Conservation (phyloP, 805 yeast genomes). For the Yamadazyma scolyti region DNA sequence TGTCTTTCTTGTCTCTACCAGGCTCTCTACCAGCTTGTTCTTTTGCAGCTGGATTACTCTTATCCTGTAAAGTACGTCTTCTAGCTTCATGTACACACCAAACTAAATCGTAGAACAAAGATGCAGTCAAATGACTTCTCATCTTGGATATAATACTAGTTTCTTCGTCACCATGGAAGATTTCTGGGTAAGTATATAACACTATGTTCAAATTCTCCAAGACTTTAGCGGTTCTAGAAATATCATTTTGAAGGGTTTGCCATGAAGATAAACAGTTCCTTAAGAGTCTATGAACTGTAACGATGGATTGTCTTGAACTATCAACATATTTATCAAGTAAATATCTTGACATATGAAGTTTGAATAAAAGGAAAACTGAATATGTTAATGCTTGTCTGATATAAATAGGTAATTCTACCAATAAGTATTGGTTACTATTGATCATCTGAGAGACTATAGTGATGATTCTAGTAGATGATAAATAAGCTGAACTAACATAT, state of each 20-base stretch:
- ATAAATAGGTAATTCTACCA: conserved; percentile 83
- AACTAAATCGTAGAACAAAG: conserved; percentile 84
- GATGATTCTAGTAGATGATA: conserved; percentile 75
- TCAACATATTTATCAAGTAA: conserved; percentile 73
- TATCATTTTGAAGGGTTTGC: conserved; percentile 87
- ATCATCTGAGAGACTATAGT: conserved; percentile 72
- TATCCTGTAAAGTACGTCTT: conserved; percentile 49
- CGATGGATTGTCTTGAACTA: conserved; percentile 88
- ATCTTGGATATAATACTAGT: conserved; percentile 67
- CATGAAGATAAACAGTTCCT: conserved; percentile 88
- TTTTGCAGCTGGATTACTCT: conserved; percentile 13
- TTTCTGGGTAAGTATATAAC: conserved; percentile 80
- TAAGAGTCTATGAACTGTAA: conserved; percentile 83
- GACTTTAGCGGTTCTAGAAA: conserved; percentile 86
- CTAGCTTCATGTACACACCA: conserved; percentile 96
- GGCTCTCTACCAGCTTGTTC: conserved; percentile 5
- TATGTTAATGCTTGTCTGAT: conserved; percentile 83
- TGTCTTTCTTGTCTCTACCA: conserved; percentile 8
- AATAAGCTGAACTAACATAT: conserved; percentile 77
- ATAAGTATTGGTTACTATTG: conserved; percentile 50
- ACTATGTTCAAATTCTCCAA: conserved; percentile 86
- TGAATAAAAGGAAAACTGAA: conserved; percentile 74
- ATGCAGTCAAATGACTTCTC: conserved; percentile 90
- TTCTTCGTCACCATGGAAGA: conserved; percentile 59
- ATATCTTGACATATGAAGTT: conserved; percentile 75